Conservation (phyloP, 2,329 filamentous ascomycete genomes). For the Dryadomyces quercus-mongolicae region DNA sequence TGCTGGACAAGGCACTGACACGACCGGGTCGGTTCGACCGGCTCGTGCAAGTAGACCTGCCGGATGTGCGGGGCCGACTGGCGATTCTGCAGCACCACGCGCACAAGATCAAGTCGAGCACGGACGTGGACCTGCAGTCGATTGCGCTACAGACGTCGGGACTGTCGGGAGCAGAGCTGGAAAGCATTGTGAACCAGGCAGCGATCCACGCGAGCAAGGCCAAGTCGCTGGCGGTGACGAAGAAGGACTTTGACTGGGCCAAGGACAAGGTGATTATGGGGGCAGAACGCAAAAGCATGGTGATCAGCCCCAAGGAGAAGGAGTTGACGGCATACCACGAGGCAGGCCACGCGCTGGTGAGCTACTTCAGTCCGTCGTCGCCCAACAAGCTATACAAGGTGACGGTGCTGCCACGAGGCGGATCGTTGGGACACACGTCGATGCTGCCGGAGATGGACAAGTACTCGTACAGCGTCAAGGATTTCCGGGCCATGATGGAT, state of each 20-base stretch:
- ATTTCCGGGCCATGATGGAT: constrained; percentile 62
- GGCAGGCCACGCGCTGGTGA: constrained; percentile 86
- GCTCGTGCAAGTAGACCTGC: constrained; percentile 76
- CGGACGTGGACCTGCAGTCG: constrained; percentile 70
- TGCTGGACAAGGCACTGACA: constrained; percentile 88
- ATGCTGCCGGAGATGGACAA: constrained; percentile 86
- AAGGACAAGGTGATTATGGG: constrained; percentile 98
- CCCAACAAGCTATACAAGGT: constrained; percentile 85
- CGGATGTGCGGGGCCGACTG: constrained; percentile 85
- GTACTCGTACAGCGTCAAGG: constrained; percentile 74
- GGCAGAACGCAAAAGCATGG: constrained; percentile 76
- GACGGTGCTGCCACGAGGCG: constrained; percentile 86
- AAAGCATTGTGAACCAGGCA: constrained; percentile 94
- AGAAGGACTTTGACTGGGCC: constrained; percentile 86
- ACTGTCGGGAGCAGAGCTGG: constrained; percentile 88
- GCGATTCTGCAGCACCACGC: constrained; percentile 90
- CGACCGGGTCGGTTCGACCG: constrained; percentile 93
- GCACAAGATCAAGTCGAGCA: constrained; percentile 71
- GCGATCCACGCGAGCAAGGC: constrained; percentile 88
- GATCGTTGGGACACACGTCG: constrained; percentile 75
- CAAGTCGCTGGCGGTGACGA: constrained; percentile 62
- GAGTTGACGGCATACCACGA: constrained; percentile 95
- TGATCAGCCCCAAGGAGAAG: constrained; percentile 91
- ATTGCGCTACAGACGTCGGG: constrained; percentile 82
- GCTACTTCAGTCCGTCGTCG: constrained; percentile 63